Base-by-base conservation (phyloP, 768 basidiomycete genomes). In the Mycena galopus region DNA sequence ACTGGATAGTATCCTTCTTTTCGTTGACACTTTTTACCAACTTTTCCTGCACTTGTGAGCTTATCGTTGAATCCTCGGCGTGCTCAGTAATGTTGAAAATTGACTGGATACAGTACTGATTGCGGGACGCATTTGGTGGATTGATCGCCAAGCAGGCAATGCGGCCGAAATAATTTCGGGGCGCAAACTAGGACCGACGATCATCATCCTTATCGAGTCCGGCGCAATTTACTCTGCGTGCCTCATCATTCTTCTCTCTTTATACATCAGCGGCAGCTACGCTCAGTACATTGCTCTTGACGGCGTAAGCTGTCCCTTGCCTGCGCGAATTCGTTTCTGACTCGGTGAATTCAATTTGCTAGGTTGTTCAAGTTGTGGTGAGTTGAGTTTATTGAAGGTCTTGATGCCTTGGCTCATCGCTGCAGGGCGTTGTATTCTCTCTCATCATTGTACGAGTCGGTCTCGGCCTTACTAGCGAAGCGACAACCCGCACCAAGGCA, bases 401-500 rank as follows among this genome's bases (percentile, higher is more conserved):
- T 61, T 7, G 56, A 55, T 19, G 30, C 12, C 17, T 53, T 9
- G 16, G 32, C 60, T 16, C 25, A 29, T 35, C 65, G 21, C 37
- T 32, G 30, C 63, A 77, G 78, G 84, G 80, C 60, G 78, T 82
- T 39, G 84, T 84, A 0, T 85, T 85, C 74, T 83, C 83, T 25
- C 76, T 85, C 72, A 81, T 85, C 73, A 85, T 84, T 61, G 81
- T 84, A 55, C 83, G 83, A 30, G 79, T 84, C 53, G 84, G 82
- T 4, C 73, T 83, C 29, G 83, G 83, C 39, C 75, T 84, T n/a
- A 77, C 82, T 5, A 60, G 72, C 33, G 65, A 62, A 21, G 61
- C 61, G 10, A 33, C 61, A 25, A 50, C 44, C 25, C 60, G 39
- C 30, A 44, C 39, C 39, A 61, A 19, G 30, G 29, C 60, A 44